Evolutionary conservation across 805 yeast genomes (phyloP).

Genomic region (Hanseniaspora thailandica): DNA sequence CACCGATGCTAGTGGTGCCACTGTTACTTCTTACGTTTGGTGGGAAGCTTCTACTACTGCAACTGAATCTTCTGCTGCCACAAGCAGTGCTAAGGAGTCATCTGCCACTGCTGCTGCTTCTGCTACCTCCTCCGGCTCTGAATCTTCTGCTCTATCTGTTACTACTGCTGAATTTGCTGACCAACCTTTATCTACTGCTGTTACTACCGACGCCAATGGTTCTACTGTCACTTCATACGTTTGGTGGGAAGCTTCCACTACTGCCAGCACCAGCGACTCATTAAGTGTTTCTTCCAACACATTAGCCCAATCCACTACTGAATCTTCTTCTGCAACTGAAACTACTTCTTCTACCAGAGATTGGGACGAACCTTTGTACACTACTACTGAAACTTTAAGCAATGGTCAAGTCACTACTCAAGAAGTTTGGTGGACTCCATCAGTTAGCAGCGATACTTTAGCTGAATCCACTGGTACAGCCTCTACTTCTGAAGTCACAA

Average conservation of each 20-base stretch:
- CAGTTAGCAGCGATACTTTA: not conserved
- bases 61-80: not conserved
- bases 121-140: not conserved
- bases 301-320: not conserved
- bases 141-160: not conserved
- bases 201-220: constrained; percentile 1
- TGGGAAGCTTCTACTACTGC: constrained; percentile 3
- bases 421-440: constrained; percentile 14
- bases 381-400: constrained; percentile 10
- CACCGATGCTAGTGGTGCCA: not conserved
- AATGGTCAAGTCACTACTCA: constrained; percentile 14
- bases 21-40: constrained; percentile 7
- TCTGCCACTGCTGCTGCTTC: not conserved
- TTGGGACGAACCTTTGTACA: constrained; percentile 14
- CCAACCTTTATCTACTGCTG: constrained; percentile 7
- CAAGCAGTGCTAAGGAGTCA: not conserved
- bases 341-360: constrained; percentile 14
- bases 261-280: not conserved
- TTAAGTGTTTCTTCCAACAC: not conserved
- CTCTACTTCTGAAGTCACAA: not conserved
- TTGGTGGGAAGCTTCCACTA: constrained; percentile 8
- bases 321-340: constrained; percentile 1
- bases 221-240: not conserved
- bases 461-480: not conserved
- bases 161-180: not conserved